Conservation (phyloP, 768 basidiomycete genomes). For the Leccinum disarticulatum region DNA sequence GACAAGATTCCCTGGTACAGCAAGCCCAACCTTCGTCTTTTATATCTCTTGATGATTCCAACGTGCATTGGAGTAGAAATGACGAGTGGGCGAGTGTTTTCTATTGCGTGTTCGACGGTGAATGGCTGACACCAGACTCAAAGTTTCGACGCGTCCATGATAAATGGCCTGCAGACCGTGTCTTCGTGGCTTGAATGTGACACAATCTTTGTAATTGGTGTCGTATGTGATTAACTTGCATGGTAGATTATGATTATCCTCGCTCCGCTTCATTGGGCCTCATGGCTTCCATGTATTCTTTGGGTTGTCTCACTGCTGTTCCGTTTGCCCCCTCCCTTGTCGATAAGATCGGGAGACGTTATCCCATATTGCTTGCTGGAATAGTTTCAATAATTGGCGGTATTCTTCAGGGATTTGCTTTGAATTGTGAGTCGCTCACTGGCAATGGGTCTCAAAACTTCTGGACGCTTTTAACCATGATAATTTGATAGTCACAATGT, state of each 20-base stretch:
- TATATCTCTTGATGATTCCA: not conserved
- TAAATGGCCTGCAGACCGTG: conserved; percentile 1
- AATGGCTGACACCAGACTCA: not conserved
- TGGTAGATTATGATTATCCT: not conserved
- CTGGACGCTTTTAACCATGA: not conserved
- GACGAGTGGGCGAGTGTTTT: not conserved
- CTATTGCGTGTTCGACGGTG: not conserved
- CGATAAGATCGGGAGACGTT: conserved; percentile 17
- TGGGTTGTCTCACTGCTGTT: conserved; percentile 55
- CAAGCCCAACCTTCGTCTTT: not conserved
- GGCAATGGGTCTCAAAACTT: not conserved
- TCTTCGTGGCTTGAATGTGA: not conserved
- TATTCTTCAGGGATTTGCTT: conserved; percentile 18
- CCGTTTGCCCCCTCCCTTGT: conserved; percentile 35
- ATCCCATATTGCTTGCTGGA: conserved; percentile 16
- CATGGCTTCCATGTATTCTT: conserved; percentile 52
- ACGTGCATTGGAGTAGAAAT: not conserved
- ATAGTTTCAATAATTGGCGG: conserved; percentile 11
- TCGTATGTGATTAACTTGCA: not conserved
- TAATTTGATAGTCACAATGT: conserved; percentile 11
- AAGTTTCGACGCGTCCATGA: conserved; percentile 27
- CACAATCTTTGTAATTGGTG: not conserved
- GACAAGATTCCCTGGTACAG: not conserved
- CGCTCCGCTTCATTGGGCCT: not conserved
- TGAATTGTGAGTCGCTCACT: conserved; percentile 9